These are phyloP conservation scores for Glutinoglossum americanum DNA, from an alignment of 495 filamentous ascomycete species.

Conservation along the genomic window DNA sequence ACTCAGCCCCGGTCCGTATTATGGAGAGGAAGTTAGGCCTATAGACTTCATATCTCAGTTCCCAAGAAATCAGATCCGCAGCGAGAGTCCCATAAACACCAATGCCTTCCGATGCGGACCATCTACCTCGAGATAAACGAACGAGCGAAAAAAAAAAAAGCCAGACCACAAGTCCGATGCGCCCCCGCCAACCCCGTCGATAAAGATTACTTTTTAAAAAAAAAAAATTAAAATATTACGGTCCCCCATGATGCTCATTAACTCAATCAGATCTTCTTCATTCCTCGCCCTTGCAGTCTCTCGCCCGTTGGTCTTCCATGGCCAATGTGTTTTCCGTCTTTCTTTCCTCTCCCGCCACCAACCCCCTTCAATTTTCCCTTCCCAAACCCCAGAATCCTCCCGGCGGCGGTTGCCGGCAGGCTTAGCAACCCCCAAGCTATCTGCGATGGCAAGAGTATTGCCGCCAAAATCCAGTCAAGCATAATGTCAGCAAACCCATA, in stretches of 20 bases:
- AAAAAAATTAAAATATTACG: too few relatives aligned
- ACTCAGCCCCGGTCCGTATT: too few relatives aligned
- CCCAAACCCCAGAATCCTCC: constrained; percentile 3
- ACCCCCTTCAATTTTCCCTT: constrained; percentile 5
- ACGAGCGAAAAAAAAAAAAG: neutral
- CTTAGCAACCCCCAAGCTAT: constrained; percentile 7
- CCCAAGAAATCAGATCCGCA: too few relatives aligned
- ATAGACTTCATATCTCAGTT: too few relatives aligned
- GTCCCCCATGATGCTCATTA: neutral
- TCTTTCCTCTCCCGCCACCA: constrained; percentile 7
- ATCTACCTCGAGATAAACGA: neutral
- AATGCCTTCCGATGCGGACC: neutral
- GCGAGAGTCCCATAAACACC: neutral
- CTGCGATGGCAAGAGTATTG: constrained; percentile 17
- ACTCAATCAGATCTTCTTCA: neutral
- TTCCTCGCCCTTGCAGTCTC: neutral
- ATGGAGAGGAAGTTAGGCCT: too few relatives aligned
- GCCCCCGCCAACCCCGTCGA: too few relatives aligned
- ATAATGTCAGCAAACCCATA: constrained; percentile 1
- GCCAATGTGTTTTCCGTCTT: constrained; percentile 4
- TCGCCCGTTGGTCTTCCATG: neutral
- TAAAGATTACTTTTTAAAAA: too few relatives aligned
- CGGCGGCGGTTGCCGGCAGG: constrained; percentile 7
- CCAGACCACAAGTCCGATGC: neutral
- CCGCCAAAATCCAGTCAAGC: constrained; percentile 10